Base-by-base conservation (phyloP, 371 early-diverging fungal genomes). In the Mortierella sp. region DNA sequence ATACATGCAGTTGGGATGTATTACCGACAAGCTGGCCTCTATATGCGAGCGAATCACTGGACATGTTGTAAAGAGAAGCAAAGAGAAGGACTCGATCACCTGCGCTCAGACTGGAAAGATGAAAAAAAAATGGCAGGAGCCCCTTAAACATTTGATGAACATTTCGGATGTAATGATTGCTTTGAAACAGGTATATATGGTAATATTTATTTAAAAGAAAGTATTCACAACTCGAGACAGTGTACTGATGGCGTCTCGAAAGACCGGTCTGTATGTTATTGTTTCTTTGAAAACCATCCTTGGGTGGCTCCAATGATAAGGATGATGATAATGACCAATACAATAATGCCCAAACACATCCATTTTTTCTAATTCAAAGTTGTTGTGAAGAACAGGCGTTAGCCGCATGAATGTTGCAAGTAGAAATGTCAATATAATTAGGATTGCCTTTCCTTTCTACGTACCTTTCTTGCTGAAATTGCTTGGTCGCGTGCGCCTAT, bases 11-110 rank as follows among this genome's bases (percentile, higher is more conserved):
- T 28, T 48, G 33, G 68, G 55, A 53, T 69, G 68, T 64, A 64
- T 63, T 70, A 77, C 77, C 77, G 65, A 60, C 77, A 52, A 77
- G 72, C 63, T 77, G 77, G 63, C 77, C 77, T 64, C 77, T 67
- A 67, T 71, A 77, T 58, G 67, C 57, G 63, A 77, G 63, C 60
- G 64, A 67, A 67, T 77, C 77, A 67, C 67, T 73, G 67, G 77
- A 67, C 77, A 74, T 74, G 74, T 59, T 69, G 65, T 50, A 58
- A 65, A 64, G 40, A 68, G 57, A 69, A 64, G 58, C 52, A 58
- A 65, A 69, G 69, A 65, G 69, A 55, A 45, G 61, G 63, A 65
- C 52, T 57, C 21, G 43, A 58, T 66, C 45, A 50, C 32, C 38
- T 9, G 28, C 6, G 40, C 41, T 24, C 55, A 40, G 15, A 45